phyloP scores from a whole-genome alignment of 306 rosid species.

The Oemleria cerasiformis region DNA sequence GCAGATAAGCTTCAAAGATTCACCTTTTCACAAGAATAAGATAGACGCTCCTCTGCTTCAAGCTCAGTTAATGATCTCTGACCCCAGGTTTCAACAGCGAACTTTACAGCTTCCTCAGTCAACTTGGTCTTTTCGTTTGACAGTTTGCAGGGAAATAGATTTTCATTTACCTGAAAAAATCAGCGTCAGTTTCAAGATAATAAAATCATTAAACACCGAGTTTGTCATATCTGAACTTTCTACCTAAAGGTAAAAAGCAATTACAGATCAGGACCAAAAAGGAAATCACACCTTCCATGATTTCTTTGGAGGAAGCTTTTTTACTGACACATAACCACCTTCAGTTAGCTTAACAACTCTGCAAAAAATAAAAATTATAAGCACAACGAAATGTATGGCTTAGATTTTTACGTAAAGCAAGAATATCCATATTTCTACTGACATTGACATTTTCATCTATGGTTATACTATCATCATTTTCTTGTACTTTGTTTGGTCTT shows the following conservation, averaged over 20 bases:
- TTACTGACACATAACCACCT: constrained; percentile 74
- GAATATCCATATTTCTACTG: too few species aligned
- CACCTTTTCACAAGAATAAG: constrained; percentile 94
- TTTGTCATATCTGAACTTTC: constrained; percentile 11
- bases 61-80: constrained; percentile 82
- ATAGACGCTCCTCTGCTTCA: constrained; percentile 96
- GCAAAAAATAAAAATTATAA: constrained; percentile 38
- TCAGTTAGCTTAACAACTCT: constrained; percentile 84
- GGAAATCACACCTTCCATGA: constrained; percentile 69
- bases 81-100: constrained; percentile 89
- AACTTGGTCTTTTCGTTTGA: constrained; percentile 59
- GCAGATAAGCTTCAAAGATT: constrained; percentile 16
- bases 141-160: constrained; percentile 79
- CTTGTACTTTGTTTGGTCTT: too few species aligned
- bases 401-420: not conserved
- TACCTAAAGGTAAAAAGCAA: constrained; percentile 9
- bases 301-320: constrained; percentile 81
- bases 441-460: too few species aligned
- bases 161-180: constrained; percentile 71
- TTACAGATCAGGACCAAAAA: constrained; percentile 14
- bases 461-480: too few species aligned
- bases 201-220: not conserved
- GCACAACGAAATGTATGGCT: constrained; percentile 23
- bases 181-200: constrained; percentile 27
- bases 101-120: constrained; percentile 71